Conservation (phyloP, 2,329 filamentous ascomycete species). For the Beauveria bassiana region DNA sequence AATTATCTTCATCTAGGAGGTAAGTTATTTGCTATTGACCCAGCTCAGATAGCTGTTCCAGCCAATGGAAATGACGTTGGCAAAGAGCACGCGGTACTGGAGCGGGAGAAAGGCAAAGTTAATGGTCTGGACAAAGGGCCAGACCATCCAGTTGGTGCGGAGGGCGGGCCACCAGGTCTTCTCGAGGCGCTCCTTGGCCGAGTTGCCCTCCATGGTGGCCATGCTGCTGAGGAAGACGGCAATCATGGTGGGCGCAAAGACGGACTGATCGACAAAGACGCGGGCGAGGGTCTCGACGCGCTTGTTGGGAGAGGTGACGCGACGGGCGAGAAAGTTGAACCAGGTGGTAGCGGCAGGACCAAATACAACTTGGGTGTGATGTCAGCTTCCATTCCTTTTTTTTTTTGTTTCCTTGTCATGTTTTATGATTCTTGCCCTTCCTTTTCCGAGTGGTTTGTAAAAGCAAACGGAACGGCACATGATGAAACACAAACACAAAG, state of each 20-base stretch:
- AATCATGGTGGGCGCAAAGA: slow-evolving; percentile 82
- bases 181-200: slow-evolving; percentile 57
- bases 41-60: slow-evolving; percentile 61
- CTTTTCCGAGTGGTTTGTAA: too few relatives aligned
- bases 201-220: slow-evolving; percentile 68
- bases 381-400: not conserved
- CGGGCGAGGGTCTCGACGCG: slow-evolving; percentile 68
- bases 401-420: not conserved
- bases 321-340: slow-evolving; percentile 71
- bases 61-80: slow-evolving; percentile 68
- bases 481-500: not conserved
- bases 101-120: slow-evolving; percentile 87
- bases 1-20: too few relatives aligned
- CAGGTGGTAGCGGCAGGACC: slow-evolving; percentile 81
- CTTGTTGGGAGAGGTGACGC: slow-evolving; percentile 55
- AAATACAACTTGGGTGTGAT: slow-evolving; percentile 56
- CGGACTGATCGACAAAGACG: slow-evolving; percentile 69
- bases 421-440: not conserved
- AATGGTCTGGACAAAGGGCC: slow-evolving; percentile 75
- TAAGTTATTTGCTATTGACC: slow-evolving; percentile 41
- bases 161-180: slow-evolving; percentile 65
- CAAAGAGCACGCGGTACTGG: slow-evolving; percentile 74
- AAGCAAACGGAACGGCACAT: too few relatives aligned
- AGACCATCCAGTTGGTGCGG: slow-evolving; percentile 78
- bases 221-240: slow-evolving; percentile 75